phyloP scores from a whole-genome alignment of 2,329 filamentous ascomycete species.

The Stachybotrys echinatus region DNA sequence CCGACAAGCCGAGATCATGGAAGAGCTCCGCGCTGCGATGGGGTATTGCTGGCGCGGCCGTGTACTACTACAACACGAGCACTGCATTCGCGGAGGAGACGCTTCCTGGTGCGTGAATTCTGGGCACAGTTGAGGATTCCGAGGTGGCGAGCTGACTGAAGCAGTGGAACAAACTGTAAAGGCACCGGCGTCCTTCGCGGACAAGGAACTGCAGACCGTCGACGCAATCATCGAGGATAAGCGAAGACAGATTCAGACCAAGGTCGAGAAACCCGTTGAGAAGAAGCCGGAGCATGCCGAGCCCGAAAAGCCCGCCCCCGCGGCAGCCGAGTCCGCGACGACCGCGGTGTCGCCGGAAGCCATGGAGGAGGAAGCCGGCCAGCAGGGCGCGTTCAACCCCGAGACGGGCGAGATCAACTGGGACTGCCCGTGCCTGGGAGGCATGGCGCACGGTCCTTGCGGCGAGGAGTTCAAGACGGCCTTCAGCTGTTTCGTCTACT shows the following conservation, averaged over 20 bases:
- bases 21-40: constrained; percentile 70
- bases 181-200: constrained; percentile 47
- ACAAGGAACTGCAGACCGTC: constrained; percentile 57
- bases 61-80: constrained; percentile 96
- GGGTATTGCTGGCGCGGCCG: constrained; percentile 66
- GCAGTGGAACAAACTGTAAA: constrained; percentile 21
- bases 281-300: constrained; percentile 10
- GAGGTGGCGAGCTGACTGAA: constrained; percentile 6
- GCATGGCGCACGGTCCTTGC: constrained; percentile 95
- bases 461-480: constrained; percentile 92
- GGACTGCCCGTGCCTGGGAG: constrained; percentile 96
- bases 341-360: constrained; percentile 36
- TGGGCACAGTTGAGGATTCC: neutral
- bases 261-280: constrained; percentile 19
- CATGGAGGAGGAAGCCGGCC: constrained; percentile 74
- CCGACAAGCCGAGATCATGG: constrained; percentile 71
- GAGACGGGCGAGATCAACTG: constrained; percentile 99
- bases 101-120: constrained; percentile 56
- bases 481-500: constrained; percentile 98
- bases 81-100: constrained; percentile 76
- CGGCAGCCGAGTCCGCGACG: constrained; percentile 11
- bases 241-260: constrained; percentile 38
- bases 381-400: constrained; percentile 93
- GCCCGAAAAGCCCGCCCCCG: neutral
- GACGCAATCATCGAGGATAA: constrained; percentile 63